Evolutionary conservation across 164 flowering plant species (phyloP), one percentile per base, ranked within the genome.

Genomic region (Vitis amurensis): DNA sequence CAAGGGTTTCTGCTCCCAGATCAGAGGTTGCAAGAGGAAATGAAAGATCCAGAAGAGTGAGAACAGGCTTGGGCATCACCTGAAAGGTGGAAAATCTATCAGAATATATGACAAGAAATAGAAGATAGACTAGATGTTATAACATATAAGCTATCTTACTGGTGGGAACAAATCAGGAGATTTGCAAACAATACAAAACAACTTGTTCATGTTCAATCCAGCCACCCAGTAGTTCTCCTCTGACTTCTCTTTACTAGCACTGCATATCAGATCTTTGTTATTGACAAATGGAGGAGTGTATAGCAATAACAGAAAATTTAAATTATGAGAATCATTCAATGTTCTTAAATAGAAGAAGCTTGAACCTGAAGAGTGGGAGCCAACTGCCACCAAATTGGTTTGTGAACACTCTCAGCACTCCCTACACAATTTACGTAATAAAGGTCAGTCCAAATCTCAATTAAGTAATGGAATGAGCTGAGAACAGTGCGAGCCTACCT

Each of bases 11-110:
- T 30, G 94, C 91, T 79, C 97, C 98, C 30, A 96, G 83, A 83
- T 96, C 99, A 76, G 99, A 96, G 17, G 96, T 83, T 57, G 96
- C 96, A 60, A 96, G 87, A 69, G 97, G 99, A 70, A 87, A 78
- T 65, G 94, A 88, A 56, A 91, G 82, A 69, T 84, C 79, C 11
- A 88, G 71, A 15, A 86, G 82, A 17, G 92, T 82, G 55, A 92
- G 93, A 53, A 96, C 85, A 52, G 99, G 98, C 79, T 91, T 96
- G 31, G 98, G 93, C 58, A 77, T 75, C 72, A 91, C 97, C 99
- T 96, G 86, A 65, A 72, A 70, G 53, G n/a, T 57, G 17, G 50
- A 70, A 31, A 48, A 61, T 47, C 2, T 55, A 59, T 52, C 17
- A 66, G 37, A 30, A 19, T 15, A 17, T 27, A 14, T 17, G 61